Conservation (phyloP, 371 early-diverging fungal genomes). For the Actinomortierella wolfii region DNA sequence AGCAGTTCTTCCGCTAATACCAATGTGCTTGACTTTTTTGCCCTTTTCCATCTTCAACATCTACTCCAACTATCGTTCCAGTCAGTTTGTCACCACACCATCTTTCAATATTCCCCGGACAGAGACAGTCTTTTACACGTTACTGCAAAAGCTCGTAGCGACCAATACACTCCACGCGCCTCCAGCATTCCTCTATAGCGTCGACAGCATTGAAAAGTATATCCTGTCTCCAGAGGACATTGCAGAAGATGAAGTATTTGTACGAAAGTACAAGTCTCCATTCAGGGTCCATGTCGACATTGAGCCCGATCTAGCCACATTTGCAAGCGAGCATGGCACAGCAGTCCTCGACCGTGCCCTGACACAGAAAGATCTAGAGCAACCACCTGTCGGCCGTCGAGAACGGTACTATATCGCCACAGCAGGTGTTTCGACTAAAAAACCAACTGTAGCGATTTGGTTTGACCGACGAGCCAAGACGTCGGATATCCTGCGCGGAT, state of each 20-base stretch:
- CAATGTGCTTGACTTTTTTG: constrained; percentile 53
- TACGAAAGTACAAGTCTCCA: constrained; percentile 36
- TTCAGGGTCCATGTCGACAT: constrained; percentile 39
- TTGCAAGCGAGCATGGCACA: constrained; percentile 14
- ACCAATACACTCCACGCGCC: constrained; percentile 4
- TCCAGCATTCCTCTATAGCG: not conserved
- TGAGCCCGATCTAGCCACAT: constrained; percentile 40
- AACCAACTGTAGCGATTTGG: constrained; percentile 52
- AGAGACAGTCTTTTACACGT: constrained; percentile 49
- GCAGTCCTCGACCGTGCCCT: constrained; percentile 17
- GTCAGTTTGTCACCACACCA: constrained; percentile 55
- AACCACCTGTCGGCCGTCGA: not conserved
- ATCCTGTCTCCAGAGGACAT: constrained; percentile 42
- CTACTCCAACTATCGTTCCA: constrained; percentile 58
- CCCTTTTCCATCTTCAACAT: constrained; percentile 60
- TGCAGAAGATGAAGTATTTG: constrained; percentile 48
- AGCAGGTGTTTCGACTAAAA: constrained; percentile 4
- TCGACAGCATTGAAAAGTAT: constrained; percentile 1
- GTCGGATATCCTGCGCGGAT: constrained; percentile 54
- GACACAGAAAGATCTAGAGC: constrained; percentile 27
- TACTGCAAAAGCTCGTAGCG: constrained; percentile 20
- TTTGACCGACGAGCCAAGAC: constrained; percentile 50
- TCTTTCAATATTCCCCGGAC: constrained; percentile 61
- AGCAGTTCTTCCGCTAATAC: constrained; percentile 33
- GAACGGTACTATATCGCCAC: constrained; percentile 37